A percentile compares a stretch with the other conserved stretches of the same genome.
phyloP scores from a whole-genome alignment of 192 early-diverging fungal genomes.

The Coemansia sp. region DNA sequence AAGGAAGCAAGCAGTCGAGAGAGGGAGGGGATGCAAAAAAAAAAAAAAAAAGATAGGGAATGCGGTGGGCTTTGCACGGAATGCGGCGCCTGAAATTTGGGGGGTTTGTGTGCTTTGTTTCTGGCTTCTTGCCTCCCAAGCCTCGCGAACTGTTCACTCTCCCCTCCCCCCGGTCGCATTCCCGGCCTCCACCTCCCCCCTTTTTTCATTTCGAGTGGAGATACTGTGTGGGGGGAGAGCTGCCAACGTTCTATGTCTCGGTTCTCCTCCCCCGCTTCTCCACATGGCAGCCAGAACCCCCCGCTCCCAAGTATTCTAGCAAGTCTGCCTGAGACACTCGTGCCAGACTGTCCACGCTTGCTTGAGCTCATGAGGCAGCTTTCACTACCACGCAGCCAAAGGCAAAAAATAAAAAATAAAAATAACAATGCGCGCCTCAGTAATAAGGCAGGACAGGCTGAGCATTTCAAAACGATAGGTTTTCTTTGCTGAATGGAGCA shows the following conservation, averaged over 20 bases:
- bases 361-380: background rate
- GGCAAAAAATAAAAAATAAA: background rate
- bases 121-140: background rate
- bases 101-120: slow-evolving; percentile 5
- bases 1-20: slow-evolving; percentile 4
- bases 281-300: background rate
- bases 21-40: slow-evolving; percentile 4
- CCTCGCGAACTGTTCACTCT: background rate
- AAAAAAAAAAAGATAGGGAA: slow-evolving; percentile 4
- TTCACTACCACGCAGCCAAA: background rate
- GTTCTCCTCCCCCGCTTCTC: background rate
- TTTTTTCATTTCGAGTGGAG: background rate
- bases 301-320: background rate
- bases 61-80: background rate
- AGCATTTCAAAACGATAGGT: background rate
- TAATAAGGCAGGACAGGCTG: background rate
- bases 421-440: background rate
- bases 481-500: background rate
- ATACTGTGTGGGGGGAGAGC: background rate
- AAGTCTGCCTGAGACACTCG: background rate
- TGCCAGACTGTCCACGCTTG: background rate
- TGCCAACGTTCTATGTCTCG: slow-evolving; percentile 6
- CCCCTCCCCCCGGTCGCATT: slow-evolving; percentile 1
- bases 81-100: slow-evolving; percentile 1
- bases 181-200: slow-evolving; percentile 4